Evolutionary conservation across 768 basidiomycete genomes (phyloP).

Genomic region (Candolleomyces efflorescens): DNA sequence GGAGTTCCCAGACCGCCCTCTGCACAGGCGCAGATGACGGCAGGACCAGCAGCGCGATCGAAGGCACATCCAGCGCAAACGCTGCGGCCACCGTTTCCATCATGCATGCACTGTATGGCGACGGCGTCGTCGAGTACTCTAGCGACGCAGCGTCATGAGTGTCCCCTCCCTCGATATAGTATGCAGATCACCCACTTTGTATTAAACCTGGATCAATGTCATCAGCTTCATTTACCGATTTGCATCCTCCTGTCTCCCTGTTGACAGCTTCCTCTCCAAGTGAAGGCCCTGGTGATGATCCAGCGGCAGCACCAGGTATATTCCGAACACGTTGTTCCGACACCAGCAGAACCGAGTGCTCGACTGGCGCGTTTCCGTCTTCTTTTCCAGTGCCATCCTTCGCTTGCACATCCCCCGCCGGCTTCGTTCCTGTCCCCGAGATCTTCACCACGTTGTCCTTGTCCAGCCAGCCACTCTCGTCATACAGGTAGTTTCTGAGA

Average conservation of each 20-base stretch:
- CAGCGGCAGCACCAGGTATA: conserved; percentile 39
- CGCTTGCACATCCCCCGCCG: conserved; percentile 7
- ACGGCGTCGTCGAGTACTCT: conserved; percentile 44
- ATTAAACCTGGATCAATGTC: conserved; percentile 4
- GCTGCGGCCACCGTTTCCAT: conserved; percentile 67
- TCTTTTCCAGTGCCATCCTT: conserved; percentile 9
- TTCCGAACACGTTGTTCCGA: conserved; percentile 54
- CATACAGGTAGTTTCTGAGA: conserved; percentile 48
- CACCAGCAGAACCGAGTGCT: conserved; percentile 61
- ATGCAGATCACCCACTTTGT: conserved; percentile 8
- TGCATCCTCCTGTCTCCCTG: not conserved
- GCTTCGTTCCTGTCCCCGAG: conserved; percentile 11
- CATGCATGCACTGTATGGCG: conserved; percentile 50
- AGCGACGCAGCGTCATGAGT: not conserved
- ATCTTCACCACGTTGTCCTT: conserved; percentile 38
- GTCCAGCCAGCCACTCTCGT: conserved; percentile 57
- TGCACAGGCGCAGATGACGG: conserved; percentile 58
- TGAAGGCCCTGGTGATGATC: not conserved
- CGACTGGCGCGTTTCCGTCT: conserved; percentile 5
- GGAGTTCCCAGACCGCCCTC: conserved; percentile 61
- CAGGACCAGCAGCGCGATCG: conserved; percentile 62
- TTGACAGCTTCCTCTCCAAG: conserved; percentile 10
- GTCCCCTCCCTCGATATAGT: conserved; percentile 7
- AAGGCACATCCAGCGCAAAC: conserved; percentile 72
- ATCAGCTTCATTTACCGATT: conserved; percentile 4